Evolutionary conservation across 176 grass and related monocot species (phyloP).

Genomic region (Phragmites australis): DNA sequence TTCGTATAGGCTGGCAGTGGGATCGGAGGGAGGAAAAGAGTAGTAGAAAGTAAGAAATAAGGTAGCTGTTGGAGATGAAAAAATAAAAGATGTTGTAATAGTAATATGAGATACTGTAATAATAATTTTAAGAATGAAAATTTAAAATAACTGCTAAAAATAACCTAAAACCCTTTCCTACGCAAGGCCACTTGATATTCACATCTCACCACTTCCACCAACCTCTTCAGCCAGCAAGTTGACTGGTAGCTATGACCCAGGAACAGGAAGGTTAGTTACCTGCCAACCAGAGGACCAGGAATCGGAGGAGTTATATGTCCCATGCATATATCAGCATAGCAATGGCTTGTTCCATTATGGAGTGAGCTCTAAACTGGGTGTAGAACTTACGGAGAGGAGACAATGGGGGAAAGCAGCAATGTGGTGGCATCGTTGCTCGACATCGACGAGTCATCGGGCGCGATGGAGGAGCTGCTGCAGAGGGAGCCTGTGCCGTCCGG

Average conservation of each 20-base stretch:
- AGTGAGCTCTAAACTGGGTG: conserved; percentile 8
- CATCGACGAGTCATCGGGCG: conserved; percentile 27
- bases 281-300: background rate
- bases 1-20: no score
- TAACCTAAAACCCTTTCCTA: background rate
- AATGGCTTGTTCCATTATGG: conserved; percentile 28
- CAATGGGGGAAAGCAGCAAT: conserved; percentile 43
- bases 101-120: no score
- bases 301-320: background rate
- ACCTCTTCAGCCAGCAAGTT: conserved; percentile 23
- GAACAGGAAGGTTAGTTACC: conserved; percentile 42
- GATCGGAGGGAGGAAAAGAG: no score
- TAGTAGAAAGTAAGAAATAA: no score
- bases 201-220: conserved; percentile 12
- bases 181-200: background rate
- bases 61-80: no score
- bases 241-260: conserved; percentile 39
- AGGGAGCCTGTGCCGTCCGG: conserved; percentile 43
- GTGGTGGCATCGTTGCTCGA: conserved; percentile 26
- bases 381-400: conserved; percentile 26
- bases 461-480: conserved; percentile 60
- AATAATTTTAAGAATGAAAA: no score
- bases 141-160: no score
- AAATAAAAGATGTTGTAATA: no score
- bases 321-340: conserved; percentile 12